These are phyloP conservation scores for Meripilus lineatus DNA, from an alignment of 1,284 basidiomycete genomes.

Conservation along the genomic window DNA sequence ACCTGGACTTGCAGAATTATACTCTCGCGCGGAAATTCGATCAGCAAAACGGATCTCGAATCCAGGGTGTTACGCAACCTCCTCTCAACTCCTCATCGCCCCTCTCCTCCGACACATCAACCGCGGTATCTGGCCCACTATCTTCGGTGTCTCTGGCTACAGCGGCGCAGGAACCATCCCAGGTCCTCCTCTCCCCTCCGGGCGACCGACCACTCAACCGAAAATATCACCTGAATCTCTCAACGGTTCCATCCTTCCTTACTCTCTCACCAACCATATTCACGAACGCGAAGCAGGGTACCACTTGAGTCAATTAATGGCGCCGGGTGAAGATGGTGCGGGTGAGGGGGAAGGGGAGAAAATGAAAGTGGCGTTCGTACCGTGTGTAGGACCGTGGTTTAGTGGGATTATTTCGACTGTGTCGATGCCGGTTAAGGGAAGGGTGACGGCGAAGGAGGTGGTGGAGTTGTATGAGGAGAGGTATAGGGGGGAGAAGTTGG, in stretches of 20 bases:
- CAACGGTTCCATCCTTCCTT: conserved; percentile 75
- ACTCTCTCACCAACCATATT: conserved; percentile 94
- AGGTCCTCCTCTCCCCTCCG: conserved; percentile 57
- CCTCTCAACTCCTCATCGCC: conserved; percentile 87
- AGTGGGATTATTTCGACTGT: conserved; percentile 90
- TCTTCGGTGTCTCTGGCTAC: conserved; percentile 94
- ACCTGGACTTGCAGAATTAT: no score
- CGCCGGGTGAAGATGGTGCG: conserved; percentile 14
- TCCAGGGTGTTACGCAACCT: conserved; percentile 96
- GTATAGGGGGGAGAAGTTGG: conserved; percentile 75
- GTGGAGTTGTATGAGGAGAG: conserved; percentile 72
- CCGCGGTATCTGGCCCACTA: conserved; percentile 67
- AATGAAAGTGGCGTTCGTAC: conserved; percentile 84
- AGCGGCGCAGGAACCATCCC: conserved; percentile 91
- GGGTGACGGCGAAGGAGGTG: conserved; percentile 70
- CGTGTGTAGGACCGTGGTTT: conserved; percentile 92
- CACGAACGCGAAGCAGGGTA: conserved; percentile 92
- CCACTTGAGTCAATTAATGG: conserved; percentile 70
- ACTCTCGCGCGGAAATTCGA: conserved; percentile 71
- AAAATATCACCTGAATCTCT: conserved; percentile 83
- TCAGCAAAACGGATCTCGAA: conserved; percentile 86
- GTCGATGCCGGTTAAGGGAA: conserved; percentile 72
- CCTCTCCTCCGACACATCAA: conserved; percentile 79
- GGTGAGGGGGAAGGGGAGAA: no score
- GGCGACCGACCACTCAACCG: conserved; percentile 71